These are phyloP conservation scores for Amaranthus hypochondriacus DNA, from an alignment of 148 eudicot genomes.

Conservation along the genomic window DNA sequence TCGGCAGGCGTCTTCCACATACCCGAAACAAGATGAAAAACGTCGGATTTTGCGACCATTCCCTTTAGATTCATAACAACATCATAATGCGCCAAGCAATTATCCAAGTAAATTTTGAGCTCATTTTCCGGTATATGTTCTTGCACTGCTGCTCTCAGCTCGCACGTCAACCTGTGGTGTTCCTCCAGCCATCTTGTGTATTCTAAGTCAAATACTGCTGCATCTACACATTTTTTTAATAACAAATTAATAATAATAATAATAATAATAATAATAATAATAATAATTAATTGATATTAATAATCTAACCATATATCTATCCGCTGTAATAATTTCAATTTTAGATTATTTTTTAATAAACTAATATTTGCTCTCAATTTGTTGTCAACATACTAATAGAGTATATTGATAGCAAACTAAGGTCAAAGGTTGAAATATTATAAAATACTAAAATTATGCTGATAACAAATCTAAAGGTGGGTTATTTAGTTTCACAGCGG, in stretches of 20 bases:
- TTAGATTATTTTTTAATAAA: no score
- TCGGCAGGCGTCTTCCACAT: conserved; percentile 94
- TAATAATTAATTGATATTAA: no score
- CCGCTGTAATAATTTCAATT: no score
- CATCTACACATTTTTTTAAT: conserved; percentile 29
- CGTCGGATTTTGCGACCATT: conserved; percentile 65
- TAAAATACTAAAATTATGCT: no score
- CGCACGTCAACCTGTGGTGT: conserved; percentile 73
- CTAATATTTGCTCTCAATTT: no score
- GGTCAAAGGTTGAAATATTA: no score
- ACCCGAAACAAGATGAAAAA: conserved; percentile 87
- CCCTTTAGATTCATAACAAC: conserved; percentile 66
- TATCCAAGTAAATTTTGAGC: conserved; percentile 67
- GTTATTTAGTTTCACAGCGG: no score
- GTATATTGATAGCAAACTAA: no score
- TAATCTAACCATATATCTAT: no score
- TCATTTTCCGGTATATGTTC: conserved; percentile 84
- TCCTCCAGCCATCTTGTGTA: conserved; percentile 91
- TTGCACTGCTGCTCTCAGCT: conserved; percentile 78
- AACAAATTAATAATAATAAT: not conserved
- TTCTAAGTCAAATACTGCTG: conserved; percentile 80
- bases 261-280: not conserved
- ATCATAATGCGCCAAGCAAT: conserved; percentile 69
- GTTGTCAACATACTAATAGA: no score
- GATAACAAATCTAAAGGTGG: no score